Evolutionary conservation across 1,284 basidiomycete genomes (phyloP).

Genomic region (Inonotus hispidus): DNA sequence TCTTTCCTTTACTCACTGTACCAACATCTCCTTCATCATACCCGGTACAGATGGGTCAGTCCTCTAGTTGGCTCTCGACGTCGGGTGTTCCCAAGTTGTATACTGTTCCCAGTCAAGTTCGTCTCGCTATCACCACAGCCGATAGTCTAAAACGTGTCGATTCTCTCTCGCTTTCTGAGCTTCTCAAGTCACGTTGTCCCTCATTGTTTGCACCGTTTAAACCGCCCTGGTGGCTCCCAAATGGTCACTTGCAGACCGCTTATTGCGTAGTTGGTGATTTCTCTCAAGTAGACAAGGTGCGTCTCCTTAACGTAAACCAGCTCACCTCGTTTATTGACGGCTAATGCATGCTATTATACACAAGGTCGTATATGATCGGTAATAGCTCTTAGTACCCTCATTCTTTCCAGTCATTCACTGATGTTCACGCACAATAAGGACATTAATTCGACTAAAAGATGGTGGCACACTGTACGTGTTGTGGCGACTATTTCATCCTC

Average conservation of each 20-base stretch:
- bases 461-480: constrained; percentile 62
- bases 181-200: constrained; percentile 54
- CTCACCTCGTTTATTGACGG: neutral
- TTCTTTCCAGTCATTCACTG: constrained; percentile 17
- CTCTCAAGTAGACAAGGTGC: constrained; percentile 53
- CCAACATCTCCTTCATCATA: too few species aligned
- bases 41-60: constrained; percentile 9
- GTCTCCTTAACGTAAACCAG: neutral
- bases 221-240: constrained; percentile 68
- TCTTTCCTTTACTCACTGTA: too few species aligned
- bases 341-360: neutral
- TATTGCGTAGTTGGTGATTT: constrained; percentile 71
- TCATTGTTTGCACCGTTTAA: constrained; percentile 49
- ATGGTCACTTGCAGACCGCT: constrained; percentile 69
- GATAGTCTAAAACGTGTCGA: constrained; percentile 24
- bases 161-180: constrained; percentile 38
- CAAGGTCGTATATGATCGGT: constrained; percentile 63
- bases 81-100: constrained; percentile 28
- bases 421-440: constrained; percentile 33
- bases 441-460: constrained; percentile 55
- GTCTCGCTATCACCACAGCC: constrained; percentile 33
- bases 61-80: constrained; percentile 11
- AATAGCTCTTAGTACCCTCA: constrained; percentile 22
- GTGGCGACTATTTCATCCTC: neutral
- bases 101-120: constrained; percentile 35